These are phyloP conservation scores for Lablab purpureus DNA, from an alignment of 306 rosid species.

Conservation along the genomic window DNA sequence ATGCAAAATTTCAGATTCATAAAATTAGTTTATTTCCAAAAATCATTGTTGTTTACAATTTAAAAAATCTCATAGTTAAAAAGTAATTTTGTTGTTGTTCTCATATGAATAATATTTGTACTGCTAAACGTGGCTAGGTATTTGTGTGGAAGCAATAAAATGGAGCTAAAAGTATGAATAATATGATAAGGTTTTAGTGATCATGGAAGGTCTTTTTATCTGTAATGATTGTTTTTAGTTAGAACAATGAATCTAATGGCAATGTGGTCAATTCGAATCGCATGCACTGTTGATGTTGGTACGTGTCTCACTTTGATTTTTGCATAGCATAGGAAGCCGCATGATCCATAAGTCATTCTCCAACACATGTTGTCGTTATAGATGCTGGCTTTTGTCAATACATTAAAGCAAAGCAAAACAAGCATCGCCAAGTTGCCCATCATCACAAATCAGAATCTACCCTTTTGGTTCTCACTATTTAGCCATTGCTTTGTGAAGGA, in stretches of 20 bases:
- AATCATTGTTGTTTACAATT: too few relatives aligned
- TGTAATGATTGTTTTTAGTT: not conserved
- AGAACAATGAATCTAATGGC: slow-evolving; percentile 7
- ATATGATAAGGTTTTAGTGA: not conserved
- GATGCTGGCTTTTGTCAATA: slow-evolving; percentile 4
- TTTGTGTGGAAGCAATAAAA: not conserved
- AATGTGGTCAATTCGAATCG: not conserved
- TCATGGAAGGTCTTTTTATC: not conserved
- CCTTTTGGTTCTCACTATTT: not conserved
- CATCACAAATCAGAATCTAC: not conserved
- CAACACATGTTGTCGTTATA: slow-evolving; percentile 1
- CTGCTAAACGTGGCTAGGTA: not conserved
- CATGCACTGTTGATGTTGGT: not conserved
- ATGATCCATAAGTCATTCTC: slow-evolving; percentile 2
- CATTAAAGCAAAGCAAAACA: not conserved
- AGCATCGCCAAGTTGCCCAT: not conserved
- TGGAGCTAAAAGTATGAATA: not conserved
- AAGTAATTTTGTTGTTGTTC: too few relatives aligned
- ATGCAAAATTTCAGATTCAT: too few relatives aligned
- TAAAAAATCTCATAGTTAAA: too few relatives aligned
- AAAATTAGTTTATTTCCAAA: too few relatives aligned
- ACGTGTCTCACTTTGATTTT: slow-evolving; percentile 4
- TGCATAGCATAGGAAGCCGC: not conserved
- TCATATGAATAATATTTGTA: not conserved
- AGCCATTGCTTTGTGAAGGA: not conserved